Percentiles rank a stretch among this genome's conserved stretches.
phyloP scores from a whole-genome alignment of 2,329 filamentous ascomycete species.

The Hypoxylon sp. region DNA sequence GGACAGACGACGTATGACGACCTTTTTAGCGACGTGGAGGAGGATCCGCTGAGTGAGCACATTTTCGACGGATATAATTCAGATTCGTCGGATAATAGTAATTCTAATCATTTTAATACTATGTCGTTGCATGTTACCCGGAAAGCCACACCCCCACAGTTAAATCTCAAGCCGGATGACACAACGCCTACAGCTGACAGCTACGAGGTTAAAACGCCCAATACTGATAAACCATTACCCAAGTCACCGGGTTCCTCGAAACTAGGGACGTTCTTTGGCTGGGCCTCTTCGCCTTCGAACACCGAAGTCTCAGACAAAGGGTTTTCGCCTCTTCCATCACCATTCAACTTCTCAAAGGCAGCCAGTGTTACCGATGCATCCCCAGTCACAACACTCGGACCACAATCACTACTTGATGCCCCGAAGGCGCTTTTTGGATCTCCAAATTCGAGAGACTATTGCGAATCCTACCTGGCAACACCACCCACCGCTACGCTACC shows the following conservation, averaged over 20 bases:
- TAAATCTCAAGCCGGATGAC: conserved; percentile 62
- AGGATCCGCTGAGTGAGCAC: conserved; percentile 52
- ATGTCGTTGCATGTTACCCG: conserved; percentile 63
- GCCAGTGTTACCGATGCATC: conserved; percentile 58
- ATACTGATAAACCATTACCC: conserved; percentile 67
- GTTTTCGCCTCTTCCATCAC: conserved; percentile 64
- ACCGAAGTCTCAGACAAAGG: conserved; percentile 65
- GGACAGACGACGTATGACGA: conserved; percentile 58
- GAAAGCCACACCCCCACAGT: conserved; percentile 65
- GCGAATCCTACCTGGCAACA: conserved; percentile 65
- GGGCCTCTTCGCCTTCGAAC: conserved; percentile 62
- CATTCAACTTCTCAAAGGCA: conserved; percentile 59
- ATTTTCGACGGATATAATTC: conserved; percentile 53
- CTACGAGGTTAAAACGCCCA: conserved; percentile 53
- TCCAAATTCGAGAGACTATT: conserved; percentile 61
- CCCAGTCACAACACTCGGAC: conserved; percentile 55
- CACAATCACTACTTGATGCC: conserved; percentile 54
- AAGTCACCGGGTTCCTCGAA: conserved; percentile 65
- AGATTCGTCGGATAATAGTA: conserved; percentile 54
- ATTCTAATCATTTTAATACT: conserved; percentile 55
- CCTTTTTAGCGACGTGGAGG: conserved; percentile 54
- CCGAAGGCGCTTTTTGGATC: conserved; percentile 58
- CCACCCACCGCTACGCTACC: conserved; percentile 58
- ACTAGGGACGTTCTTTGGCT: conserved; percentile 67
- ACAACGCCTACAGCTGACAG: conserved; percentile 47